Base-by-base conservation (phyloP, 495 filamentous ascomycete genomes). In the Neurospora sp. region DNA sequence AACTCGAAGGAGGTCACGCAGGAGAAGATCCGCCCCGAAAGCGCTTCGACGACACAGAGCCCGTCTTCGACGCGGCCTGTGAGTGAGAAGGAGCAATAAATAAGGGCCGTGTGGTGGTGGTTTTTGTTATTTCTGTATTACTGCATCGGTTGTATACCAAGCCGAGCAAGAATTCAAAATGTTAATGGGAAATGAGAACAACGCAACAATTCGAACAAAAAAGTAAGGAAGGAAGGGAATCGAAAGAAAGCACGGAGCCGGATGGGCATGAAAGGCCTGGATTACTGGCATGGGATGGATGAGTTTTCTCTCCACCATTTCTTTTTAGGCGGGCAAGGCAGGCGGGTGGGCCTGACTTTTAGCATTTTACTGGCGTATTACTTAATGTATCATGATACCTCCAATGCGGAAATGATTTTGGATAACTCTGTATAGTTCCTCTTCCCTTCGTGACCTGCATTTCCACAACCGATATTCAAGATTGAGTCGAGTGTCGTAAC, bases 1-100 rank as follows among this genome's bases (percentile, higher is more conserved):
- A 69, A 73, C 71, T 39, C 36, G 17, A 71, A 71, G 66, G 71
- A 59, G 34, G 72, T 39, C 69, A 31, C 66, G 28, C 15, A 54
- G 24, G 59, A 73, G 31, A 40, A 69, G 48, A n/a, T 31, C 45
- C 54, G 19, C 54, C 38, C 39, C 70, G 73, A 39, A n/a, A 74
- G 43, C 38, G 13, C 54, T 36, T 66, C 54, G 54, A 66, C 28
- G 3, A 66, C 54, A 66, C 54, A 66, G 28, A 66, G 28, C 54
- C 39, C 39, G 17, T n/a, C 28, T n/a, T 59, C 21, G 54, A 66
- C 28, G 7, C 28, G 54, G 54, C 28, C 54, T 34, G 54, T 66
- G 6, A 66, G 54, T 36, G 54, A 66, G 28, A 66, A 66, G 54
- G 54, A 34, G 54, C 54, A 66, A 34, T 66, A 66, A 62, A 5